A percentile compares a stretch with the other conserved stretches of the same genome.
phyloP scores from a whole-genome alignment of 306 rosid genomes.

The Albizia julibrissin region DNA sequence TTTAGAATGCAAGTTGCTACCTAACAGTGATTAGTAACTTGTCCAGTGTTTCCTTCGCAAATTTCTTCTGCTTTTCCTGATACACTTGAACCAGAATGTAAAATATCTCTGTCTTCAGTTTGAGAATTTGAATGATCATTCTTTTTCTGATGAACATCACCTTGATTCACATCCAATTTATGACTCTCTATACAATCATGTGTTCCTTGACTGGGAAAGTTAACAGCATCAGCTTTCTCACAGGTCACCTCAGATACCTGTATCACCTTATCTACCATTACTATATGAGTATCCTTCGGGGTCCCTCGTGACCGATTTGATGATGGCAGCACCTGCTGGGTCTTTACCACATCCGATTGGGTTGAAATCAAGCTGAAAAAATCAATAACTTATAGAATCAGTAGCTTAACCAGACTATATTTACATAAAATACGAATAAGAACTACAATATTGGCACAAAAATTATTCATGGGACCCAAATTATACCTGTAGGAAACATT shows the following conservation, averaged over 20 bases:
- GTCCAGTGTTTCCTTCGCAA: conserved; percentile 39
- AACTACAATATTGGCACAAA: conserved; percentile 26
- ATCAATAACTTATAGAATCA: conserved; percentile 8
- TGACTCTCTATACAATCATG: conserved; percentile 32
- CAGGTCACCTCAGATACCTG: conserved; percentile 62
- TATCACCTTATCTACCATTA: conserved; percentile 65
- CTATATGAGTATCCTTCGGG: conserved; percentile 50
- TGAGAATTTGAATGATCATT: conserved; percentile 41
- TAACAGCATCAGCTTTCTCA: conserved; percentile 47
- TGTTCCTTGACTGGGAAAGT: conserved; percentile 30
- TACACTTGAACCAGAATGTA: conserved; percentile 38
- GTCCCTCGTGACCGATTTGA: conserved; percentile 50
- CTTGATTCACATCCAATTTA: conserved; percentile 26
- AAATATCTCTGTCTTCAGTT: conserved; percentile 40
- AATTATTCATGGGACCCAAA: background rate
- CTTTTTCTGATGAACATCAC: conserved; percentile 24
- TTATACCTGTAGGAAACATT: conserved; percentile 50
- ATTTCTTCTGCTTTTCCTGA: conserved; percentile 38
- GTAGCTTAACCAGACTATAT: conserved; percentile 7
- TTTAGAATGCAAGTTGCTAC: conserved; percentile 31
- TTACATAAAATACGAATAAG: conserved; percentile 3
- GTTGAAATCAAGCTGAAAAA: conserved; percentile 57
- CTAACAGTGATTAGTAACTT: conserved; percentile 42
- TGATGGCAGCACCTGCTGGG: conserved; percentile 40
- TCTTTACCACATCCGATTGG: conserved; percentile 40